phyloP scores from a whole-genome alignment of 2,329 filamentous ascomycete species.

The Beauveria caledonica region DNA sequence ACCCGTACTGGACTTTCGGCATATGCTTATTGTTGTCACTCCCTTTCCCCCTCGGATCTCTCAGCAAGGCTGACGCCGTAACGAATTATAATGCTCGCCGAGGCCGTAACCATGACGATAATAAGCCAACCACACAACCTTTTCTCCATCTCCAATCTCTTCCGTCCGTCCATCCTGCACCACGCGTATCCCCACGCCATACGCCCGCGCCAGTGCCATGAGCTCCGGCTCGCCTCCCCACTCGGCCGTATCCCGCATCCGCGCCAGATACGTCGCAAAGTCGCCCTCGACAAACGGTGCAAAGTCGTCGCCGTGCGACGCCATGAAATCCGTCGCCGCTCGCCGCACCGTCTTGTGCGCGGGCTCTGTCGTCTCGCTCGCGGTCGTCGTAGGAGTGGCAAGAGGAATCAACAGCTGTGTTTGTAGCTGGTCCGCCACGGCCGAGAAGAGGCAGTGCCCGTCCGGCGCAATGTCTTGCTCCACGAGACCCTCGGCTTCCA shows the following conservation, averaged over 20 bases:
- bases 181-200: slow-evolving; percentile 73
- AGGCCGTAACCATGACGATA: slow-evolving; percentile 90
- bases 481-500: slow-evolving; percentile 53
- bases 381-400: slow-evolving; percentile 14
- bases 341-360: slow-evolving; percentile 60
- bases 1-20: too few species aligned
- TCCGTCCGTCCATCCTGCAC: slow-evolving; percentile 78
- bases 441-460: slow-evolving; percentile 91
- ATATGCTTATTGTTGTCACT: not conserved
- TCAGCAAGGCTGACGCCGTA: slow-evolving; percentile 38
- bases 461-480: slow-evolving; percentile 81
- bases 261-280: slow-evolving; percentile 61
- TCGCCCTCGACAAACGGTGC: slow-evolving; percentile 71
- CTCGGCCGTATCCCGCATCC: slow-evolving; percentile 80
- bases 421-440: slow-evolving; percentile 75
- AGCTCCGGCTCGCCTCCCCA: slow-evolving; percentile 95
- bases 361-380: slow-evolving; percentile 19
- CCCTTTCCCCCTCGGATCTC: not conserved
- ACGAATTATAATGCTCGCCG: slow-evolving; percentile 94
- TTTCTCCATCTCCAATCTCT: slow-evolving; percentile 50
- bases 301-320: slow-evolving; percentile 68
- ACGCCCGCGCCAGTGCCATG: slow-evolving; percentile 71
- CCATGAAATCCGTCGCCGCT: slow-evolving; percentile 71
- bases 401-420: not conserved
- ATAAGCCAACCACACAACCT: slow-evolving; percentile 76